Base-by-base conservation (phyloP, 345 rosid genomes). In the Populus ilicifolia region DNA sequence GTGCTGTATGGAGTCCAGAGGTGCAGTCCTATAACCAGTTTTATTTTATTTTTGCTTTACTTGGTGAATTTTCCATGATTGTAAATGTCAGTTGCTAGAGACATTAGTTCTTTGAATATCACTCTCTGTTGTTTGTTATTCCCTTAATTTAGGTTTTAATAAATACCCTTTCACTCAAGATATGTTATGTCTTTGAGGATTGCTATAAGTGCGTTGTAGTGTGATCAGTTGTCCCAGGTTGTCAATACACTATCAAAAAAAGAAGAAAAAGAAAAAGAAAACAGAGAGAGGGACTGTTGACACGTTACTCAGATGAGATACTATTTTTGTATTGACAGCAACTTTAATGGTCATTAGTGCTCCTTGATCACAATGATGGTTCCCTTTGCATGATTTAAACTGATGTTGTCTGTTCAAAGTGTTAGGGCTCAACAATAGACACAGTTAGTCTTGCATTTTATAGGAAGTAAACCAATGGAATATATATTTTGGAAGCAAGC, bases 1-100 rank as follows among this genome's bases (percentile, higher is more conserved):
- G 99, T 79, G 98, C 99, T 23, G 98, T 95, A 41, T 95, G 98
- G 98, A 95, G 99, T 89, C 99, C 99, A 13, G 99, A 95, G 99
- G 99, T 93, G 78, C 46, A 73, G 44, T 69, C 50, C 52, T 74
- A 54, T 46, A 12, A 63, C 66, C 68, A 72, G 38, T 74, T 71
- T 75, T 77, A 71, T 64, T 59, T n/a, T 23, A 56, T 74, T 23
- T 64, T 30, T 46, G 13, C 66, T 50, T 65, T 73, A 23, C 73
- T 72, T 73, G 35, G 73, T 48, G 10, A 36, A 25, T 59, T 43
- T 73, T 43, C 48, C 23, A 23, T 11, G 18, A 25, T 38, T 73
- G 14, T 61, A 30, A 50, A 2, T 80, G 41, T 29, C 75, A 30
- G 67, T 56, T 69, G 3, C 41, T 73, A 36, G 41, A 50, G 27